These are phyloP conservation scores for Acanthamoeba triangularis DNA, from an alignment of 208 protist genomes.

Conservation along the genomic window DNA sequence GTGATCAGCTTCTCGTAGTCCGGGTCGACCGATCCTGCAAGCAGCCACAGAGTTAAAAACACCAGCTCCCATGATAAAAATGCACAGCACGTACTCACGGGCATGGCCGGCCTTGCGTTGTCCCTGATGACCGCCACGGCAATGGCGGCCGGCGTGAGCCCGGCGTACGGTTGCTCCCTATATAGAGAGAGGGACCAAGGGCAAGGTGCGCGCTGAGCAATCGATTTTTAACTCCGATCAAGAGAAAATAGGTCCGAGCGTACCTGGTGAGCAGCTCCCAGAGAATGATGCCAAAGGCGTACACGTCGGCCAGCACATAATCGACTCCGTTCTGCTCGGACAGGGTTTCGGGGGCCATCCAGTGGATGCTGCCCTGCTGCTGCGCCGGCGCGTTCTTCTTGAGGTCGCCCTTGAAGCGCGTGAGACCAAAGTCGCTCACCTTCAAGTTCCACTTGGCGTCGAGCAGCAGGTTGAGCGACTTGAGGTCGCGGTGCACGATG, in stretches of 20 bases:
- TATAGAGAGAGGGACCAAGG: too few relatives aligned
- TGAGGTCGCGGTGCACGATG: conserved; percentile 78
- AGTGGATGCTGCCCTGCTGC: conserved; percentile 10
- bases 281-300: conserved; percentile 65
- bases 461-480: conserved; percentile 86
- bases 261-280: conserved; percentile 50
- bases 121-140: conserved; percentile 39
- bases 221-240: neutral
- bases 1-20: conserved; percentile 26
- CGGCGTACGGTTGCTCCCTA: neutral
- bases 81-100: neutral
- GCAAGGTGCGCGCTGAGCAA: neutral
- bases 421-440: conserved; percentile 39
- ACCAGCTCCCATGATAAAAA: too few relatives aligned
- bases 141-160: neutral
- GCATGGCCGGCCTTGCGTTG: neutral
- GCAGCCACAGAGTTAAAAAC: neutral
- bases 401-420: conserved; percentile 20
- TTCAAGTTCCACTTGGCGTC: conserved; percentile 86
- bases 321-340: neutral
- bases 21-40: neutral
- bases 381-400: neutral
- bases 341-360: conserved; percentile 9
- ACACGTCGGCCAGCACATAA: conserved; percentile 9
- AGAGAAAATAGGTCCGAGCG: neutral